Percentiles rank a stretch among this genome's conserved stretches.
phyloP scores from a whole-genome alignment of 2,329 filamentous ascomycete species.

The Lachnellula subtilissima region DNA sequence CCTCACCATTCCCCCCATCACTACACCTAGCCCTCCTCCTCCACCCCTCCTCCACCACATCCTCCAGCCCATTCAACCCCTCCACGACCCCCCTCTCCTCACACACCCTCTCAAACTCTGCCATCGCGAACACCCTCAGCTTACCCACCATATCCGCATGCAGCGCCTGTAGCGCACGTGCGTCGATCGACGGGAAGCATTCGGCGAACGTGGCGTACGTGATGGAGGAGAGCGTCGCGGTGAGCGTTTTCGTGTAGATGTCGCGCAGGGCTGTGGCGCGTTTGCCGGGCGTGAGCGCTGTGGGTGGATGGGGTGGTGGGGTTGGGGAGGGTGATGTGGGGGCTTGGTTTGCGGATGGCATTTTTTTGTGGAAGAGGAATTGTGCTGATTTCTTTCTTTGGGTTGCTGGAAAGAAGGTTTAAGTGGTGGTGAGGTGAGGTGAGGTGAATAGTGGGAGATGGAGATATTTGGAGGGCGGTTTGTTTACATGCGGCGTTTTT shows the following conservation, averaged over 20 bases:
- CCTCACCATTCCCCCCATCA: background rate
- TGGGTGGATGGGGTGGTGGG: slow-evolving; percentile 21
- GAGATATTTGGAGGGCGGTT: background rate
- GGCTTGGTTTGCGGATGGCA: background rate
- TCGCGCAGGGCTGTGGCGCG: slow-evolving; percentile 52
- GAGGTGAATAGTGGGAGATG: background rate
- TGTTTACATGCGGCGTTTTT: background rate
- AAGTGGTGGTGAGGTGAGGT: background rate
- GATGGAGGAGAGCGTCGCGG: slow-evolving; percentile 51
- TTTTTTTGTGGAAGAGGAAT: background rate
- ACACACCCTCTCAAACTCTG: slow-evolving; percentile 1
- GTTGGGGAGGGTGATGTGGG: slow-evolving; percentile 13
- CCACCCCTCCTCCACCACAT: background rate
- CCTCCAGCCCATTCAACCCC: background rate
- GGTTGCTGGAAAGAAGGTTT: background rate
- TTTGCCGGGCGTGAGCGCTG: slow-evolving; percentile 43
- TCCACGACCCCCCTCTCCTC: background rate
- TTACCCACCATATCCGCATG: slow-evolving; percentile 55
- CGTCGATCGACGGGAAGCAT: slow-evolving; percentile 58
- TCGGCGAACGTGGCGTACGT: slow-evolving; percentile 53
- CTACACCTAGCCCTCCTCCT: background rate
- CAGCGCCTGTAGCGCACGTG: slow-evolving; percentile 48
- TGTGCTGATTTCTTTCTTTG: background rate
- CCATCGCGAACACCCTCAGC: slow-evolving; percentile 45
- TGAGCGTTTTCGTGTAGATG: slow-evolving; percentile 48